These are phyloP conservation scores for Fusarium abutilonis DNA, from an alignment of 2,329 filamentous ascomycete genomes.

Conservation along the genomic window DNA sequence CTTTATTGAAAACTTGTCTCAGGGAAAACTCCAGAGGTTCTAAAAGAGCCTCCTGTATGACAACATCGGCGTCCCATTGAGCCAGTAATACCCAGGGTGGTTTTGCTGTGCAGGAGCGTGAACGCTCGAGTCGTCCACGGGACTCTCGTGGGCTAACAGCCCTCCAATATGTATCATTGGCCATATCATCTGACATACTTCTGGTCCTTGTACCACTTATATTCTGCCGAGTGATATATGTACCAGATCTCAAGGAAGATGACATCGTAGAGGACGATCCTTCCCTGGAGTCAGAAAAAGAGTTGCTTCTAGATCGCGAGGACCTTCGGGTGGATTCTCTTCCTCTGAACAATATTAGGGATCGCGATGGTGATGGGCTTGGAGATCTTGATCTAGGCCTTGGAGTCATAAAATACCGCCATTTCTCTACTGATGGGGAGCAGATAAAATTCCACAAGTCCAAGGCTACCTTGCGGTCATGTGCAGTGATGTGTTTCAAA, in stretches of 20 bases:
- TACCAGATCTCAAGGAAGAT: background rate
- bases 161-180: background rate
- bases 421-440: conserved; percentile 28
- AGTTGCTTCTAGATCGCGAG: background rate
- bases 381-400: background rate
- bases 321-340: background rate
- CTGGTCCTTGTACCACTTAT: background rate
- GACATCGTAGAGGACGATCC: background rate
- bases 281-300: background rate
- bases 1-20: conserved; percentile 1
- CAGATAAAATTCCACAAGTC: conserved; percentile 34
- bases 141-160: background rate
- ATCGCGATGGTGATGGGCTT: background rate
- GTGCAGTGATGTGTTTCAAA: conserved; percentile 19
- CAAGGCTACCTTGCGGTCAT: conserved; percentile 9
- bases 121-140: background rate
- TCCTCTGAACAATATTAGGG: background rate
- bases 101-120: conserved; percentile 4
- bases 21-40: conserved; percentile 6
- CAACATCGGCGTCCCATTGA: conserved; percentile 29
- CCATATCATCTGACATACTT: background rate
- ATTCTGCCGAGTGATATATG: background rate
- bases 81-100: conserved; percentile 29
- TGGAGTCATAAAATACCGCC: conserved; percentile 12
- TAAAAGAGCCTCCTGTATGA: conserved; percentile 28